phyloP scores from a whole-genome alignment of 805 yeast species.

The Grigorovia jiainica region DNA sequence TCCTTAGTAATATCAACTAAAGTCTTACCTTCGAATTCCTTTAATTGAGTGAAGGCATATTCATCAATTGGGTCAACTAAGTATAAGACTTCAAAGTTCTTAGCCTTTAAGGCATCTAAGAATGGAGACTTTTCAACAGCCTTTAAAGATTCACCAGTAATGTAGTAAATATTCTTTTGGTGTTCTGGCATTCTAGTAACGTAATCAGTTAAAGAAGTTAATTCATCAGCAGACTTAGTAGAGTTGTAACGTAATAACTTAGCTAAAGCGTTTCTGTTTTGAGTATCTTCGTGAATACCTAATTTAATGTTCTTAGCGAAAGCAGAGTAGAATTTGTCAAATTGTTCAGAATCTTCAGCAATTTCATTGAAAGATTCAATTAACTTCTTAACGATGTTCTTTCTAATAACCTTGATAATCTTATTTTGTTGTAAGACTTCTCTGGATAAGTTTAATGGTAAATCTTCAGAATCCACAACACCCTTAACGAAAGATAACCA shows the following conservation, averaged over 20 bases:
- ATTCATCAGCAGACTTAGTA: constrained; percentile 89
- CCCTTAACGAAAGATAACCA: constrained; percentile 97
- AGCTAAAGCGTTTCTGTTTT: constrained; percentile 92
- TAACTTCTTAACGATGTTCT: constrained; percentile 97
- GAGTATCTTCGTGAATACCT: constrained; percentile 98
- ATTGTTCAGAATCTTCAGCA: constrained; percentile 98
- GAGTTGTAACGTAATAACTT: constrained; percentile 96
- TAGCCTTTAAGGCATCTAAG: constrained; percentile 96
- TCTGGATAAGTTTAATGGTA: constrained; percentile 99
- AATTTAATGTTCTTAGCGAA: constrained; percentile 97
- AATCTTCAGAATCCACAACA: constrained; percentile 99
- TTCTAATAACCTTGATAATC: constrained; percentile 97
- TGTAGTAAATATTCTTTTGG: constrained; percentile 98
- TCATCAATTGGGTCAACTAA: constrained; percentile 99
- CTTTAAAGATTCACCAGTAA: constrained; percentile 97
- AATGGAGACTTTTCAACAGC: constrained; percentile 98
- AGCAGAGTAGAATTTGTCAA: constrained; percentile 95
- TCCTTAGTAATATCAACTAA: constrained; percentile 98
- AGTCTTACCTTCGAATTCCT: constrained; percentile 99
- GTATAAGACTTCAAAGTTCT: constrained; percentile 96
- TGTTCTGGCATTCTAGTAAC: constrained; percentile 99
- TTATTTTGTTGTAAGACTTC: constrained; percentile 99
- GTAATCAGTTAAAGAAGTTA: constrained; percentile 91
- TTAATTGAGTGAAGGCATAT: constrained; percentile 97
- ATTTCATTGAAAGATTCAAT: constrained; percentile 98